Evolutionary conservation across 2,329 filamentous ascomycete species (phyloP), one percentile per base, ranked within the genome.

Genomic region (Alternaria viburni): DNA sequence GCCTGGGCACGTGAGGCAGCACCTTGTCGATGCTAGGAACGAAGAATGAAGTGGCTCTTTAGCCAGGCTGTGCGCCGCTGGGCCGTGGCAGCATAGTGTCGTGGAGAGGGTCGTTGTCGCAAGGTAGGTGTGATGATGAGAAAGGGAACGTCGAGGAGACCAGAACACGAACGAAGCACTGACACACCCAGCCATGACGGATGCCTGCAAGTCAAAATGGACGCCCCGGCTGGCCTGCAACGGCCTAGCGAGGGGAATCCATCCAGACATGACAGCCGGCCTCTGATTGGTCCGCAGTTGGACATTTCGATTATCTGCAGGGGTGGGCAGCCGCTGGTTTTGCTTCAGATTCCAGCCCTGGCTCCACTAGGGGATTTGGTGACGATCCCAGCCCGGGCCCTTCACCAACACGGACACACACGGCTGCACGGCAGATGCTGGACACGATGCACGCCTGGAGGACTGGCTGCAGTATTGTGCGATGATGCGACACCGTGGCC

Each of bases 111-210:
- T 65, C 49, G 69, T 59, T 54, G 64, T 66, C 54, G 68, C 61
- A 62, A 64, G 60, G 64, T 52, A 69, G 61, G 68, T 61, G 67
- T 70, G 66, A 61, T 69, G 70, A 68, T 69, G 69, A 43, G 66
- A 70, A 73, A 69, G 69, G 72, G 68, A 70, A 66, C 62, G 69
- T 65, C 71, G 67, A 71, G 69, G 68, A 68, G 69, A 71, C 60
- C 66, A 70, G 64, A 67, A 73, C 70, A 69, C 74, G 70, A 72
- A 71, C 68, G 66, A 54, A 57, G 67, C 68, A 68, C 62, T 66
- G 65, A 66, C 68, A 62, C 64, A 64, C 68, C 57, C 65, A 62
- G 66, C 69, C 65, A 70, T 71, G 64, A 71, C 66, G 66, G 67
- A 52, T 64, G 65, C 54, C 65, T 65, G 64, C 70, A 68, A 66